Conservation (phyloP, 768 basidiomycete species). For the Hysterangium stoloniferum region DNA sequence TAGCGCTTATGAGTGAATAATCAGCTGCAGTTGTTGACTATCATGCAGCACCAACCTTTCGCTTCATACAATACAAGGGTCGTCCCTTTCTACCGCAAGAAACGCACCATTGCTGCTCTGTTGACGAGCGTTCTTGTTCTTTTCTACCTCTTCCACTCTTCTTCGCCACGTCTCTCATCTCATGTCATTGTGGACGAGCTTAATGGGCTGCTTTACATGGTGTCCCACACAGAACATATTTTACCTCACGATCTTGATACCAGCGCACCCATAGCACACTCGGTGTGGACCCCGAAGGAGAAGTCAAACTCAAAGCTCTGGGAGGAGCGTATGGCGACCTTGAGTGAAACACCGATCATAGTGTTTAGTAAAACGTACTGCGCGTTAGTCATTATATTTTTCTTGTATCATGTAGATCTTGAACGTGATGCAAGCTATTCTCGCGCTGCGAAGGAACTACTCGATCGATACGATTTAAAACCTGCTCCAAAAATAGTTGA, state of each 20-base stretch:
- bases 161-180: background rate
- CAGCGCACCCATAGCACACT: constrained; percentile 38
- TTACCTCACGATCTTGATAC: constrained; percentile 31
- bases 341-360: constrained; percentile 56
- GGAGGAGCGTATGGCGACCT: constrained; percentile 30
- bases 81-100: background rate
- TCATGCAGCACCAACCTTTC: background rate
- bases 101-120: background rate
- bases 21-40: background rate
- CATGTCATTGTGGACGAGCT: constrained; percentile 5
- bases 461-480: constrained; percentile 49
- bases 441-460: constrained; percentile 49
- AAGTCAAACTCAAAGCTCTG: constrained; percentile 30
- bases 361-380: constrained; percentile 86
- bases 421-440: constrained; percentile 42
- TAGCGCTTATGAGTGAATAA: too few species aligned
- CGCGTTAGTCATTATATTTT: constrained; percentile 42
- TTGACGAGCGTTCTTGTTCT: background rate
- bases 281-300: constrained; percentile 41
- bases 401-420: background rate
- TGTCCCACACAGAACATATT: constrained; percentile 8
- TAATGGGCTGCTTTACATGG: constrained; percentile 13
- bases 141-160: background rate
- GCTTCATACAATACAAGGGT: background rate
- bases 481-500: constrained; percentile 67